phyloP scores from a whole-genome alignment of 129 eudicot species.

The Artemisia annua region DNA sequence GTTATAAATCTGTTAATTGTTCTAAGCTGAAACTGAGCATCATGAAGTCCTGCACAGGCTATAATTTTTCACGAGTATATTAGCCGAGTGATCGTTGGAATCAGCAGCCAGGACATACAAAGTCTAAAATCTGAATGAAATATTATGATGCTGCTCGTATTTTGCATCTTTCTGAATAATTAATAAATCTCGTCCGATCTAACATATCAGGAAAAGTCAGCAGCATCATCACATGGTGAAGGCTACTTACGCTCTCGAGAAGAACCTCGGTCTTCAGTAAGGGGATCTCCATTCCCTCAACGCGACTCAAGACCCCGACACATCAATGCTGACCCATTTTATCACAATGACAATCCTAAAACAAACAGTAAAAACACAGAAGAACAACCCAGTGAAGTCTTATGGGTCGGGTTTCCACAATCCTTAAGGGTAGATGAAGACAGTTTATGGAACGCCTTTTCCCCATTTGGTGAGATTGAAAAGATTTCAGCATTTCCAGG shows the following conservation, averaged over 20 bases:
- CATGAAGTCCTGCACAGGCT: too few species aligned
- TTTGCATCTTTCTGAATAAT: slow-evolving; percentile 5
- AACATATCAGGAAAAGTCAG: slow-evolving; percentile 65
- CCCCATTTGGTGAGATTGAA: slow-evolving; percentile 86
- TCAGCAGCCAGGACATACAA: too few species aligned
- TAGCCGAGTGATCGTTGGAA: too few species aligned
- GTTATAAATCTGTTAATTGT: too few species aligned
- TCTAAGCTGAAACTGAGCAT: too few species aligned
- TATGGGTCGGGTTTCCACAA: slow-evolving; percentile 92
- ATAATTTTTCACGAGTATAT: too few species aligned
- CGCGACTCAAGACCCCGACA: slow-evolving; percentile 61
- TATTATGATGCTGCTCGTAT: too few species aligned
- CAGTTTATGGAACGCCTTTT: slow-evolving; percentile 62
- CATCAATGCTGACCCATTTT: slow-evolving; percentile 46
- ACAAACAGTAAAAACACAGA: slow-evolving; percentile 43
- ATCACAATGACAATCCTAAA: slow-evolving; percentile 44
- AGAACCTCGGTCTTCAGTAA: slow-evolving; percentile 43
- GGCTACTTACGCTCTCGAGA: slow-evolving; percentile 58
- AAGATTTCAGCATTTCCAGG: slow-evolving; percentile 83
- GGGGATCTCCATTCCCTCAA: slow-evolving; percentile 51
- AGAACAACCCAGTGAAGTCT: slow-evolving; percentile 84
- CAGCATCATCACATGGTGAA: slow-evolving; percentile 45
- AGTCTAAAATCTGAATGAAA: too few species aligned
- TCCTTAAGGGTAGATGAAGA: slow-evolving; percentile 75
- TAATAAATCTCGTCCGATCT: slow-evolving; percentile 29